Evolutionary conservation across 202 grass and related monocot species (phyloP).

Genomic region (Digitaria exilis): DNA sequence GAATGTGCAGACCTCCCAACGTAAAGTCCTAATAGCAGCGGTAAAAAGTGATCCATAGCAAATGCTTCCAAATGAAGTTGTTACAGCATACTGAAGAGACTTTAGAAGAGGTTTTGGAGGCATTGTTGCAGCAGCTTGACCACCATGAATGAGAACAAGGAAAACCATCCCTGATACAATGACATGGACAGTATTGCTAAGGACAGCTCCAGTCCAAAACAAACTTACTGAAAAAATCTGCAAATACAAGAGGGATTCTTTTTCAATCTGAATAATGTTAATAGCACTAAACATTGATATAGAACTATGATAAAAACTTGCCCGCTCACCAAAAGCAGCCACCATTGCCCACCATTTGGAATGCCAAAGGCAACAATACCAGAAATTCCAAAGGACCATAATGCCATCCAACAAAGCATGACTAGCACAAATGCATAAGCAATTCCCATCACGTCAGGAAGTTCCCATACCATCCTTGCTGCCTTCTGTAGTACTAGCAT

Average conservation of each 20-base stretch:
- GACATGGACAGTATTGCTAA: conserved; percentile 97
- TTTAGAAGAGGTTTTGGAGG: conserved; percentile 83
- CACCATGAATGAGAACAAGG: conserved; percentile 94
- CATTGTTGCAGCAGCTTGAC: conserved; percentile 71
- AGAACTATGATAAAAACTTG: conserved; percentile 65
- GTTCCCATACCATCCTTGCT: conserved; percentile 83
- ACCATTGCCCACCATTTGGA: conserved; percentile 86
- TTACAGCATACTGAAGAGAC: conserved; percentile 77
- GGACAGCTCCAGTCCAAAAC: conserved; percentile 93
- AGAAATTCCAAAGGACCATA: conserved; percentile 94
- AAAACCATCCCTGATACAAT: conserved; percentile 98
- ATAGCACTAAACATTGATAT: conserved; percentile 25
- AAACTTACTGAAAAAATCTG: conserved; percentile 95
- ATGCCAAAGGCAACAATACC: conserved; percentile 81
- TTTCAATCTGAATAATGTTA: conserved; percentile 1
- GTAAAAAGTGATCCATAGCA: conserved; percentile 99
- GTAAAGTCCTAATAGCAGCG: conserved; percentile 92
- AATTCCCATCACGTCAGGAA: conserved; percentile 79
- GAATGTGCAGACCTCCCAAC: conserved; percentile 76
- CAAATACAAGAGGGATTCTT: conserved; percentile 29
- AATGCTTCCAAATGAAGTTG: conserved; percentile 97
- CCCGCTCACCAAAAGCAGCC: conserved; percentile 99
- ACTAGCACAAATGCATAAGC: conserved; percentile 81
- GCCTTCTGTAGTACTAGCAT: conserved; percentile 95
- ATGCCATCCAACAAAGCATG: conserved; percentile 92